Base-by-base conservation (phyloP, 2,329 filamentous ascomycete species). In the Dothidotthia symphoricarpi region DNA sequence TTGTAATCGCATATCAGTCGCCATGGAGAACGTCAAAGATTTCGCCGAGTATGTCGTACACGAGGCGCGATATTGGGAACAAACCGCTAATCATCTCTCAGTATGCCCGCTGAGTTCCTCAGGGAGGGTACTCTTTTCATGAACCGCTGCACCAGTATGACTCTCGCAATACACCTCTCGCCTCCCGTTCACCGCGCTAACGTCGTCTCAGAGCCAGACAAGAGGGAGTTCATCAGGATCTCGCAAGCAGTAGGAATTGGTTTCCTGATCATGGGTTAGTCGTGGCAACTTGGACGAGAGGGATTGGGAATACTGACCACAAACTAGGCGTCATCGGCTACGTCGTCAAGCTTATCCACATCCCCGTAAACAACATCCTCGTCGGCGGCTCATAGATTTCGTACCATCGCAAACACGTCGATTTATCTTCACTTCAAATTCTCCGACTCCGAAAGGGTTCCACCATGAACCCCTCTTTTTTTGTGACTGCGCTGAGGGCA, bases 11-110 rank as follows among this genome's bases (percentile, higher is more conserved):
- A 39, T 32, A 43, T 16, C 36, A 42, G 34, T 55, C 63, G 81
- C 82, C 78, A 76, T 81, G 67, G 83, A 85, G 65, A 77, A 83
- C 66, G 67, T 86, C 57, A 81, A 85, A 68, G 81, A 86, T 63
- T 71, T 87, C 58, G 76, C 85, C 63, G 83, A 87, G 62, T 63
- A 64, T 35, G 59, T 41, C 36, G 11, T 27, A 33, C 8, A 9
- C 19, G 12, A 10, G 29, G 30, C 33, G 26, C 15, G 11, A 31
- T 13, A 25, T 16, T 27, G 24, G 19, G 16, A 22, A 22, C 19
- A 16, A 17, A 16, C 24, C 38, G 42, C 59, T 63, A 51, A 64
- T 49, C 38, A 22, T 14, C 16, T 33, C 47, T 36, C 49, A 66
- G 60, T 44, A 61, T 67, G 48, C 64, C 64, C 44, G 62, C 64